Evolutionary conservation across 768 basidiomycete species (phyloP), one percentile per base, ranked within the genome.

Genomic region (Lepiota subincarnata): DNA sequence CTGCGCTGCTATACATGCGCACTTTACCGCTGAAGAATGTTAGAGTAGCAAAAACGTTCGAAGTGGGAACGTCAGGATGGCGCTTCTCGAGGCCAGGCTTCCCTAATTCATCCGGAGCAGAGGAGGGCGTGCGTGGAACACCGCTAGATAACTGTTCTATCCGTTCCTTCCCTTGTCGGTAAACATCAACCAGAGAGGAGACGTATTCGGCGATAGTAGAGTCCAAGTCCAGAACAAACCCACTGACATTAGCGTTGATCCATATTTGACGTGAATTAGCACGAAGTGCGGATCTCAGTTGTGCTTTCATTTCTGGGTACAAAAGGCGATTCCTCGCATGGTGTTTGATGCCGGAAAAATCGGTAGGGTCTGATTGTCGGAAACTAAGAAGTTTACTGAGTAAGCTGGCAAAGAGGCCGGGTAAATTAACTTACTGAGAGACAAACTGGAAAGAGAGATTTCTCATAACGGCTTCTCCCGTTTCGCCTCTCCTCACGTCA

Each of bases 391-490:
- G 52, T 11, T n/a, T 35, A 26, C 56, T 36, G 57, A 19, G 20
- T n/a, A 16, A 42, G 44, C n/a, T 35, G 4, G n/a, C 36, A 52
- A 14, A 12, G 7, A 20, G 37, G 1, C 8, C 3, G 31, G 8
- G 31, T 31, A 31, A 7, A 31, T 31, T 31, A 31, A 62, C 80
- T 59, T 71, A 92, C 92, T 76, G 71, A 40, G 86, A 69, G 2
- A 94, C 79, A 67, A 98, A 97, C 67, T 95, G 92, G 66, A 97
- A 84, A 11, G 87, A 87, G 56, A 96, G 77, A 7, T 80, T 77
- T 49, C 77, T 74, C 67, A 97, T 85, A 7, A 72, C 74, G 41
- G 87, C 86, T 63, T 85, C 77, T 4, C 94, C 93, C 16, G 83
- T 87, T 63, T 92, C 87, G 22, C 87, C 89, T 20, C 81, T 81